Percentiles rank a stretch among this genome's conserved stretches.
Conservation (phyloP, 257 asterid genomes). For the Ophiorrhiza pumila region DNA sequence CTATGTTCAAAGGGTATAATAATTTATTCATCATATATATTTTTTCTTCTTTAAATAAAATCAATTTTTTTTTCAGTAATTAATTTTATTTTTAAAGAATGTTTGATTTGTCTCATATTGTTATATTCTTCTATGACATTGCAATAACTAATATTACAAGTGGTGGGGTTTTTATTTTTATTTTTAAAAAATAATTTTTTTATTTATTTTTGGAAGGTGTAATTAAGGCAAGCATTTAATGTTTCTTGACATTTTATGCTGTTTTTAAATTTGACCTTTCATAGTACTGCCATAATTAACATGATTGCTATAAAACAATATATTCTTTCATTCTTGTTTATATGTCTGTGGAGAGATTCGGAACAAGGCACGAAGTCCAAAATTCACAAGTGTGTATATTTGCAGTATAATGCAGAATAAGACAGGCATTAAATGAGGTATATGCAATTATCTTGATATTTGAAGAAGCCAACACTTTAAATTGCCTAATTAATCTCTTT, state of each 20-base stretch:
- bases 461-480: conserved; percentile 17
- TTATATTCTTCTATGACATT: not conserved
- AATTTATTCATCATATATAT: not conserved
- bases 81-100: not conserved
- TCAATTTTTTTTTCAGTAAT: not conserved
- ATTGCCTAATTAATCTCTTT: not conserved
- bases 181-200: not conserved
- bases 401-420: conserved; percentile 5
- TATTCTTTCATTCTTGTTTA: conserved; percentile 5
- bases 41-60: not conserved
- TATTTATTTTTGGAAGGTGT: not conserved
- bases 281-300: conserved; percentile 9
- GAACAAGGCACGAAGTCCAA: conserved; percentile 6
- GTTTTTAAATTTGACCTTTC: not conserved
- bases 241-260: not conserved
- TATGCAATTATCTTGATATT: not conserved
- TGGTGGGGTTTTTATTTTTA: not conserved
- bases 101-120: not conserved
- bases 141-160: not conserved
- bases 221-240: not conserved
- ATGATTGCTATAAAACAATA: conserved; percentile 4
- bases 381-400: not conserved
- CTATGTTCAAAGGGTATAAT: conserved; percentile 81
- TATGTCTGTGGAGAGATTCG: conserved; percentile 4
- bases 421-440: conserved; percentile 13